These are phyloP conservation scores for Millerozyma miso DNA, from an alignment of 805 yeast species.

Conservation along the genomic window DNA sequence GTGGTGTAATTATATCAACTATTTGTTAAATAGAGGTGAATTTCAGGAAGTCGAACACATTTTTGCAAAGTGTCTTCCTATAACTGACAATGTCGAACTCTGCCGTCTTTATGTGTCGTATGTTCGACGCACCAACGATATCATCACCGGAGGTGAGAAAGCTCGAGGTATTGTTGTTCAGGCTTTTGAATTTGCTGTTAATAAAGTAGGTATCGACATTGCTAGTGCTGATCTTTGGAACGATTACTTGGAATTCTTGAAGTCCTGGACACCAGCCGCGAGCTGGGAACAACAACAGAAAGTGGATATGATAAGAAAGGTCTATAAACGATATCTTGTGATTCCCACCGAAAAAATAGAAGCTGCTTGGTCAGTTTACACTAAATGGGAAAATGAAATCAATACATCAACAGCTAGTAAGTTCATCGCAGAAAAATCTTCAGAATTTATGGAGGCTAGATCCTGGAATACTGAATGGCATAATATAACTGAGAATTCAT, in stretches of 20 bases:
- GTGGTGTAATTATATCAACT: constrained; percentile 73
- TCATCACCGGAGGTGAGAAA: constrained; percentile 77
- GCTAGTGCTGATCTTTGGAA: constrained; percentile 71
- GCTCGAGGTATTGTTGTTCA: constrained; percentile 69
- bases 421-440: constrained; percentile 75
- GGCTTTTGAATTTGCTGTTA: constrained; percentile 81
- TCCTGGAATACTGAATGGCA: constrained; percentile 70
- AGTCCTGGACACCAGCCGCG: constrained; percentile 70
- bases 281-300: constrained; percentile 85
- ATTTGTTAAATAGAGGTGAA: constrained; percentile 62
- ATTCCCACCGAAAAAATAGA: constrained; percentile 78
- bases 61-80: constrained; percentile 60
- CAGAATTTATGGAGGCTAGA: constrained; percentile 83
- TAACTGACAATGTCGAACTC: constrained; percentile 58
- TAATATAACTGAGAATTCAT: constrained; percentile 46
- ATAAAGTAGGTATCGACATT: constrained; percentile 74
- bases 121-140: constrained; percentile 65
- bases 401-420: constrained; percentile 78
- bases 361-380: constrained; percentile 74
- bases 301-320: constrained; percentile 67
- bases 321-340: constrained; percentile 64
- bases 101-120: constrained; percentile 78
- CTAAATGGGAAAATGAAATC: constrained; percentile 75
- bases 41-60: constrained; percentile 61
- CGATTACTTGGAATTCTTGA: constrained; percentile 76